Conservation (phyloP, 441 rosid species). For the Omphalea diandra region DNA sequence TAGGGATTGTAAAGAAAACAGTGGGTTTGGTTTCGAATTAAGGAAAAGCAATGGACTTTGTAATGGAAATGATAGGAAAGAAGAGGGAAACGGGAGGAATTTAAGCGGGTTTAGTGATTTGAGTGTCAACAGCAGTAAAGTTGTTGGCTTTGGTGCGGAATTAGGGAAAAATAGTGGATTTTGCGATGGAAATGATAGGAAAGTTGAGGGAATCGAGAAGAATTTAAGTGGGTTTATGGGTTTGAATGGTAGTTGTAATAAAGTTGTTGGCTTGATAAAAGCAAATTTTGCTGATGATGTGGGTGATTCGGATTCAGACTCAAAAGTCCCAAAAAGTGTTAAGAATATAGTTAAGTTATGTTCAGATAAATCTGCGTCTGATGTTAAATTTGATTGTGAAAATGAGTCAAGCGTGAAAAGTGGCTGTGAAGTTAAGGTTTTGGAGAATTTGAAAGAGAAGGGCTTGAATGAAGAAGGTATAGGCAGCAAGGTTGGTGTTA, state of each 20-base stretch:
- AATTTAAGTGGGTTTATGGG: not conserved
- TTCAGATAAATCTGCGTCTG: slow-evolving; percentile 28
- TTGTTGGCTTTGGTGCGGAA: no score
- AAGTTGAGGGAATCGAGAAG: no score
- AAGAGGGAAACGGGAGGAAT: slow-evolving; percentile 30
- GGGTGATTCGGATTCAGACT: slow-evolving; percentile 22
- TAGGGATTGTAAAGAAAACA: slow-evolving; percentile 39
- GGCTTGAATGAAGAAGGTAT: slow-evolving; percentile 33
- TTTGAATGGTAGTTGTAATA: slow-evolving; percentile 18
- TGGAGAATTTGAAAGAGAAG: slow-evolving; percentile 44
- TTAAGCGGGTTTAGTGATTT: slow-evolving; percentile 9
- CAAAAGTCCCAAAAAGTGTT: slow-evolving; percentile 22
- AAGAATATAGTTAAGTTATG: slow-evolving; percentile 28
- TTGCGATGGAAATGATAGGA: no score
- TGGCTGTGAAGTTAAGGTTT: slow-evolving; percentile 31
- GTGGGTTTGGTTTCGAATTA: slow-evolving; percentile 27
- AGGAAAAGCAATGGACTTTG: slow-evolving; percentile 33
- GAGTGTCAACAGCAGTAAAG: no score
- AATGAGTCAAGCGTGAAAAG: slow-evolving; percentile 32
- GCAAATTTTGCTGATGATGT: slow-evolving; percentile 23
- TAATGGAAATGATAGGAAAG: slow-evolving; percentile 17
- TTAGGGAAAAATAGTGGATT: no score
- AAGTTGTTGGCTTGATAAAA: slow-evolving; percentile 29
- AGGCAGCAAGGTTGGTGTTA: slow-evolving; percentile 23
- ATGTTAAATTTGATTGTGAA: slow-evolving; percentile 28